Conservation (phyloP, 176 grass and related monocot genomes). For the Aegilops longissima region DNA sequence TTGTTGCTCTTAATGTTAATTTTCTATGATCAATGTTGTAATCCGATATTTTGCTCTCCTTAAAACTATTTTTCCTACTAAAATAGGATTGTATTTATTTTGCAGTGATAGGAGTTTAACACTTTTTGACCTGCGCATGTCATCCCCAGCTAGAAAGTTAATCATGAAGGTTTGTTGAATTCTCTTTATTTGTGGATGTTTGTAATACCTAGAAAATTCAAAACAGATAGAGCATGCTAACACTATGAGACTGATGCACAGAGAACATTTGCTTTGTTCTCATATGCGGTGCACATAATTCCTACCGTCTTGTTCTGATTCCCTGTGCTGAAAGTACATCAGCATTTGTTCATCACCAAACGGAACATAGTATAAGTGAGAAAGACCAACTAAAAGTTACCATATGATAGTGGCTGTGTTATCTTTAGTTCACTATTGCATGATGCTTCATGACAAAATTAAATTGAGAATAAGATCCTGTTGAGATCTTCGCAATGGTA, state of each 20-base stretch:
- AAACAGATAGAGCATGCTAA: not conserved
- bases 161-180: slow-evolving; percentile 76
- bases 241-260: not conserved
- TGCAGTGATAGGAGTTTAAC: slow-evolving; percentile 87
- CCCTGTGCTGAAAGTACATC: not conserved
- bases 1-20: not conserved
- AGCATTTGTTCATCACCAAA: slow-evolving; percentile 15
- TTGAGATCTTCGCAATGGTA: not conserved
- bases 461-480: not conserved
- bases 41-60: not conserved
- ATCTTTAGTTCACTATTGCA: not conserved
- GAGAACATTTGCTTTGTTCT: slow-evolving; percentile 7
- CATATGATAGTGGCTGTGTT: not conserved
- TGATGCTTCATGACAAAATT: not conserved
- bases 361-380: not conserved
- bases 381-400: not conserved
- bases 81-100: slow-evolving; percentile 20
- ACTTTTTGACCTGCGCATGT: slow-evolving; percentile 92
- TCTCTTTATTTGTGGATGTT: slow-evolving; percentile 27
- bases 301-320: not conserved
- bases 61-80: not conserved
- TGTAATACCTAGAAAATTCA: not conserved
- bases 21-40: slow-evolving; percentile 3
- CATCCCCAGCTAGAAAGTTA: slow-evolving; percentile 85
- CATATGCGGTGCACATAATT: not conserved